A percentile compares a stretch with the other conserved stretches of the same genome.
These are phyloP conservation scores for Citrullus amarus DNA, from an alignment of 306 rosid species.

Conservation along the genomic window DNA sequence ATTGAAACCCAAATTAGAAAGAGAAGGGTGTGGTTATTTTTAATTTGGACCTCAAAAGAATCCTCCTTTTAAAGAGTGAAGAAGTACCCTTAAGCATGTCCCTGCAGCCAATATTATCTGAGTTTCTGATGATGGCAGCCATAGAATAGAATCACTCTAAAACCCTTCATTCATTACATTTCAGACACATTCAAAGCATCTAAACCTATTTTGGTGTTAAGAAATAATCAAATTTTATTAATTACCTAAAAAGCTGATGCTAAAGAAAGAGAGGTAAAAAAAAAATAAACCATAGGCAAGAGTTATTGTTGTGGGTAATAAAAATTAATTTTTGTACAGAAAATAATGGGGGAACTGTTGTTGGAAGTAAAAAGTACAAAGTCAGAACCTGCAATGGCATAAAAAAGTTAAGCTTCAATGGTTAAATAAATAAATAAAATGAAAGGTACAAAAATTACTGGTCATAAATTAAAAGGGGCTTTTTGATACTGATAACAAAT, in stretches of 20 bases:
- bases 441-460: too few species aligned
- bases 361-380: not conserved
- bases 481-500: too few species aligned
- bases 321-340: not conserved
- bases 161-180: slow-evolving; percentile 6
- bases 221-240: not conserved
- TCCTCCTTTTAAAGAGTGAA: slow-evolving; percentile 29
- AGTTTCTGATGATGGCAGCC: slow-evolving; percentile 18
- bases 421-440: too few species aligned
- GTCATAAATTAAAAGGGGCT: too few species aligned
- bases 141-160: slow-evolving; percentile 10
- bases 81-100: slow-evolving; percentile 24
- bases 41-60: slow-evolving; percentile 30
- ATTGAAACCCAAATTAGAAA: not conserved
- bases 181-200: not conserved
- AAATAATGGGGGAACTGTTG: not conserved
- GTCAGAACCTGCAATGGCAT: not conserved
- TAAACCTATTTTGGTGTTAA: not conserved
- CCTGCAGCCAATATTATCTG: slow-evolving; percentile 41
- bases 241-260: not conserved
- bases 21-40: not conserved
- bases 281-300: too few species aligned
- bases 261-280: not conserved
- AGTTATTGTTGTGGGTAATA: not conserved
- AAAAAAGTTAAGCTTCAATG: too few species aligned